Evolutionary conservation across 345 rosid species (phyloP).

Genomic region (Melastoma malabathricum): DNA sequence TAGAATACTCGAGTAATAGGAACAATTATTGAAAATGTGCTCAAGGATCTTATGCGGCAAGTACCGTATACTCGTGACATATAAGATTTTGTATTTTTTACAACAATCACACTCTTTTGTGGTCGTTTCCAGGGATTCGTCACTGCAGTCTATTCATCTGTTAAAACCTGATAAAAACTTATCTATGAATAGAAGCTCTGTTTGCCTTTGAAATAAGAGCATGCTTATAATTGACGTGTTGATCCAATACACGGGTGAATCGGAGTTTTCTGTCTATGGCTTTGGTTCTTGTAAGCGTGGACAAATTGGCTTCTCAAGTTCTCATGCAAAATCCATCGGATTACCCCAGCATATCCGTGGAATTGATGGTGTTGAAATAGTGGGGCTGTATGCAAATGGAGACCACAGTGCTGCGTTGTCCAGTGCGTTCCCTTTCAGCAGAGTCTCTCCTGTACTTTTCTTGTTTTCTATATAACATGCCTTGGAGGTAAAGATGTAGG

Average conservation of each 20-base stretch:
- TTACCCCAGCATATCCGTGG: constrained; percentile 46
- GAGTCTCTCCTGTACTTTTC: neutral
- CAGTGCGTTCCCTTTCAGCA: constrained; percentile 18
- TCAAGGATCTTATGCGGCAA: too few relatives aligned
- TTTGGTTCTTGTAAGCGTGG: constrained; percentile 88
- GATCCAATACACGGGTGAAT: constrained; percentile 14
- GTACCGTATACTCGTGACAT: too few relatives aligned
- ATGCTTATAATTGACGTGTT: neutral
- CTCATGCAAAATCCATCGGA: constrained; percentile 26
- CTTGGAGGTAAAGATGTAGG: neutral
- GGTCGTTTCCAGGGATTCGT: too few relatives aligned
- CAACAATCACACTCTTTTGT: too few relatives aligned
- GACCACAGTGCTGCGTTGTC: constrained; percentile 77
- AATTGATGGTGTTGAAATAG: constrained; percentile 34
- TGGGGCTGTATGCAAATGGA: constrained; percentile 56
- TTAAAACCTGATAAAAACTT: too few relatives aligned
- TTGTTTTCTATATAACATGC: neutral
- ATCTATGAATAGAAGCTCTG: too few relatives aligned
- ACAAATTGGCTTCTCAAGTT: constrained; percentile 49
- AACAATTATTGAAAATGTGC: too few relatives aligned
- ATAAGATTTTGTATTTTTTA: too few relatives aligned
- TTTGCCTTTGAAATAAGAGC: too few relatives aligned
- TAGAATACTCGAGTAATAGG: too few relatives aligned
- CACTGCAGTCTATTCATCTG: too few relatives aligned
- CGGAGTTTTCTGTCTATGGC: constrained; percentile 41